Evolutionary conservation across 805 yeast genomes (phyloP), one percentile per base, ranked within the genome.

Genomic region (Cyberlindnera maclurae): DNA sequence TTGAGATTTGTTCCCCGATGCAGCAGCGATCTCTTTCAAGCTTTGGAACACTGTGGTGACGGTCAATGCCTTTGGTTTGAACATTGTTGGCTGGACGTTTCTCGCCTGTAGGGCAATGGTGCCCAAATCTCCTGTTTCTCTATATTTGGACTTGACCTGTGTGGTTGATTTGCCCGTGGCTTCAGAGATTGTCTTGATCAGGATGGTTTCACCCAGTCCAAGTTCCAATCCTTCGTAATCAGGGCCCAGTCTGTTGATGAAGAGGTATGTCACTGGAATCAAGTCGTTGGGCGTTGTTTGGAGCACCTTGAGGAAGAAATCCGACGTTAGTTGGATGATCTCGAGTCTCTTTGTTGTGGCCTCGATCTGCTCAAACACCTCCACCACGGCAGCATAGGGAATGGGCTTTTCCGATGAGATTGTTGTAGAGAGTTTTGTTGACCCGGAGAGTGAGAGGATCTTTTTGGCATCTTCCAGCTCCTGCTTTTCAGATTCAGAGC

Each of bases 141-240:
- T 80, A 52, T 81, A 84, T 43, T 86, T 93, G 26, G 68, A 65
- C 56, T 78, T 88, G 38, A 93, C 73, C 44, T 80, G 85, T 3
- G 77, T 64, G 1, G 76, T 49, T 0, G 89, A 71, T 39, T 95
- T 70, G 1, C 98, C 98, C 13, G 95, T 89, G 36, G 95, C 77
- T 54, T 85, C 95, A 27, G 88, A 78, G 30, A 93, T 76, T 0
- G 97, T 93, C 54, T 89, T 93, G 52, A 89, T 77, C 20, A 93
- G 64, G 10, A 93, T 57, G 3, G 94, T 79, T 59, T 93, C 98
- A 13, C 98, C 98, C 3, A 93, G 69, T 0, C 98, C 98, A 18
- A 93, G 67, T 55, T 93, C 98, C 41, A 90, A 64, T 24, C 94
- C 97, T 55, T 87, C 96, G 55, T 93, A 93, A 58, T 93, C 98